A percentile compares a stretch with the other conserved stretches of the same genome.
Conservation (phyloP, 495 filamentous ascomycete genomes). For the Penicillium samsonianum region DNA sequence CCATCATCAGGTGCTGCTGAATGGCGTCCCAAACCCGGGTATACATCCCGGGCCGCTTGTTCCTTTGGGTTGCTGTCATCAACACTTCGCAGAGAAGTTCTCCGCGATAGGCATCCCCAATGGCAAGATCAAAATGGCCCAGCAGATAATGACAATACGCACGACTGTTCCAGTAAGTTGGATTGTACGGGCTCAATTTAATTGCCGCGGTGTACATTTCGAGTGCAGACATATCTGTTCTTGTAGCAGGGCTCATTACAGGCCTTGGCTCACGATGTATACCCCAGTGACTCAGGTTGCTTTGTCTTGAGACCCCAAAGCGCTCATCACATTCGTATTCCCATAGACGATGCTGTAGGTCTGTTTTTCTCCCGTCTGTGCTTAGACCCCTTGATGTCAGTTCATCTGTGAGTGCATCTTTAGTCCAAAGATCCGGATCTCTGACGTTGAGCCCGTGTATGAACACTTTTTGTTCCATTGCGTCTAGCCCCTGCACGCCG, state of each 20-base stretch:
- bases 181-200: constrained; percentile 62
- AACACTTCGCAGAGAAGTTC: constrained; percentile 58
- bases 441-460: background rate
- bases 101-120: constrained; percentile 80
- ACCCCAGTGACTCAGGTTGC: constrained; percentile 28
- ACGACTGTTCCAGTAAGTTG: constrained; percentile 67
- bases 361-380: background rate
- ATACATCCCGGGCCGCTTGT: constrained; percentile 30
- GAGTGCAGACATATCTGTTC: constrained; percentile 17
- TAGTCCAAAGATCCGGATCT: constrained; percentile 3
- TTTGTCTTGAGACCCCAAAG: constrained; percentile 19
- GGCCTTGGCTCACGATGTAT: constrained; percentile 20
- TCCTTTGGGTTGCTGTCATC: constrained; percentile 11
- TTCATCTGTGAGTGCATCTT: constrained; percentile 1
- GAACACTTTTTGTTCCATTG: constrained; percentile 3
- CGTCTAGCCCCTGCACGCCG: constrained; percentile 5
- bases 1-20: constrained; percentile 31
- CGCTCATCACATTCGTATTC: constrained; percentile 9
- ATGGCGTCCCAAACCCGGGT: constrained; percentile 33
- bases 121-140: constrained; percentile 78
- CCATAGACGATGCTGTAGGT: constrained; percentile 10
- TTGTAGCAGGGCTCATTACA: constrained; percentile 16
- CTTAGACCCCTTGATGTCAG: constrained; percentile 3
- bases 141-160: constrained; percentile 68
- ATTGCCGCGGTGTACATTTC: constrained; percentile 43